Evolutionary conservation across 305 asterid genomes (phyloP).

Genomic region (Solanum hybrid): DNA sequence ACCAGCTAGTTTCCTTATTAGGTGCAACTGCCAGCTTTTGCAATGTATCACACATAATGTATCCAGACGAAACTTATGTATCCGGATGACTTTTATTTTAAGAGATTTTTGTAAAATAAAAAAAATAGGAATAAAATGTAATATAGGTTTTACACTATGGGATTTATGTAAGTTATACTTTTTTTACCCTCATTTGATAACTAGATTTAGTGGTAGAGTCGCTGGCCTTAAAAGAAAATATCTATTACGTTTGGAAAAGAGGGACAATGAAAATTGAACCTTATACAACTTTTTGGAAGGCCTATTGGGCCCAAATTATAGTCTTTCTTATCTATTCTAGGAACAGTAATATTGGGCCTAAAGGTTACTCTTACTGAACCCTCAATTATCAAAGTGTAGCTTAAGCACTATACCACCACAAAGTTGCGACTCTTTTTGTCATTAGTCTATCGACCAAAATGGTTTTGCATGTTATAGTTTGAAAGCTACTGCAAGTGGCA

Average conservation of each 20-base stretch:
- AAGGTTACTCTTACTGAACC: not conserved
- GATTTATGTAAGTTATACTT: too few species aligned
- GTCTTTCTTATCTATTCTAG: not conserved
- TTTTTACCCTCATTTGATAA: not conserved
- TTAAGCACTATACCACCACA: not conserved
- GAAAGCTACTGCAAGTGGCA: not conserved
- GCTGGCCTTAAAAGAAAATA: not conserved
- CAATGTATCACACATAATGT: too few species aligned
- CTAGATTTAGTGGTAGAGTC: not conserved
- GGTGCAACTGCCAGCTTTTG: too few species aligned
- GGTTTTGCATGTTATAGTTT: not conserved
- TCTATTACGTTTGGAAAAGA: not conserved
- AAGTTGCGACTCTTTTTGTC: not conserved
- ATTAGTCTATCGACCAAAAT: not conserved
- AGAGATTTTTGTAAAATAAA: too few species aligned
- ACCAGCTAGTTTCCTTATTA: too few species aligned
- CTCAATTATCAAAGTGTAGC: not conserved
- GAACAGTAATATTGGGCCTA: not conserved
- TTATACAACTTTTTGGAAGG: not conserved
- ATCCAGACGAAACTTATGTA: too few species aligned
- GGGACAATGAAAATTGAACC: not conserved
- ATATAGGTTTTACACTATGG: too few species aligned
- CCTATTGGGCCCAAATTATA: not conserved
- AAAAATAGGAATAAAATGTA: too few species aligned
- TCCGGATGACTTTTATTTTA: too few species aligned